A percentile compares a stretch with the other conserved stretches of the same genome.
Evolutionary conservation across 1,139 yeast genomes (phyloP).

Genomic region (Lodderomyces oxycetoniae): DNA sequence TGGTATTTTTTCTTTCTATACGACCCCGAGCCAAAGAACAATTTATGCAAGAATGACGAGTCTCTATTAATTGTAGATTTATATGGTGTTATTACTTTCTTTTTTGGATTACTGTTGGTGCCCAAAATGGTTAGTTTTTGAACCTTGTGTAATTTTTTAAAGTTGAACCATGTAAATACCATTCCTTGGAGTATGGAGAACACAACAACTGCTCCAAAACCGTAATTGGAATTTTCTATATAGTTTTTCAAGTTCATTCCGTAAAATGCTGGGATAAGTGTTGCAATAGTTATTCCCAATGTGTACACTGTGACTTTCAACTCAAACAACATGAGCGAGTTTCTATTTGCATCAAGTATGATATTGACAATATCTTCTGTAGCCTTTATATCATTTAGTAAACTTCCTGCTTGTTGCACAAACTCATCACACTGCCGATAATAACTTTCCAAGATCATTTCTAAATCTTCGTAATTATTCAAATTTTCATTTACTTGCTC

Average conservation of each 20-base stretch:
- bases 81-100: neutral
- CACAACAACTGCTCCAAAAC: constrained; percentile 59
- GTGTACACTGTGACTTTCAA: constrained; percentile 82
- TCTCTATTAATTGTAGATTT: constrained; percentile 7
- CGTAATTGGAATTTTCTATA: constrained; percentile 69
- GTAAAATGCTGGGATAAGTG: constrained; percentile 60
- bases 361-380: constrained; percentile 97
- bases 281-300: constrained; percentile 75
- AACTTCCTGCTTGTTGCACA: constrained; percentile 86
- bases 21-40: constrained; percentile 27
- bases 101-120: constrained; percentile 4
- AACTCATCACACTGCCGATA: constrained; percentile 95
- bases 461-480: constrained; percentile 67
- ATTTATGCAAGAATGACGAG: constrained; percentile 20
- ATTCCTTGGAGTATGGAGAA: constrained; percentile 45
- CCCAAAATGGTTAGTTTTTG: constrained; percentile 67
- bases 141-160: constrained; percentile 49
- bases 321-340: constrained; percentile 86
- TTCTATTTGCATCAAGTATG: constrained; percentile 90
- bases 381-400: constrained; percentile 79
- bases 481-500: constrained; percentile 19
- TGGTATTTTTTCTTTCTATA: constrained; percentile 21
- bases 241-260: constrained; percentile 95
- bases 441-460: constrained; percentile 87
- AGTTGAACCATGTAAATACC: constrained; percentile 38